Evolutionary conservation across 2,329 filamentous ascomycete species (phyloP), one percentile per base, ranked within the genome.

Genomic region (Penicillium occitanis): DNA sequence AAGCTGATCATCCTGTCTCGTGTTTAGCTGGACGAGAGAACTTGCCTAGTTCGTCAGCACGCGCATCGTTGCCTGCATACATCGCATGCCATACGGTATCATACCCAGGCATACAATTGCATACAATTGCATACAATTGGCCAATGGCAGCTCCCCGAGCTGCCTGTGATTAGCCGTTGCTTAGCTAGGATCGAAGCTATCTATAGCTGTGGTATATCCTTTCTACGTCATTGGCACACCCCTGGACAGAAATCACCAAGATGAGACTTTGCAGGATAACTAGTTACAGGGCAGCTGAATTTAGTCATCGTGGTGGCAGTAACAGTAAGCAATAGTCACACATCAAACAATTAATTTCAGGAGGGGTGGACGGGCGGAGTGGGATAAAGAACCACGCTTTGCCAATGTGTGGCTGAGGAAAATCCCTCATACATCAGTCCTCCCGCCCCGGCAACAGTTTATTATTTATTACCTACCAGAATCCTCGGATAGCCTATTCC

Each of bases 381-480:
- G 17, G 22, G 25, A 35, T 28, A 28, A 30, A 65, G 57, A 46
- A 53, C 37, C 57, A 44, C 17, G 19, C 30, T 35, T 48, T 48
- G 37, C 42, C 55, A 64, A 35, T 19, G 66, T 67, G 59, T 68
- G 66, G 66, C 63, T 65, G 66, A 64, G 66, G 63, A 68, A 68
- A 68, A 66, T 68, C 66, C 66, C 66, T 68, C 66, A 68, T 68
- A 68, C 63, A 68, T 44, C 25, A 30, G 6, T 30, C 28, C 30
- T 57, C 53, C 53, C 53, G 53, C 53, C 33, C 33, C 2, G 8
- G 28, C 28, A 19, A 10, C 5, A 8, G 11, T 44, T 58, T 62
- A 33, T 14, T 30, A 14, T 44, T 58, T 62, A 33, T 14, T 30
- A 14, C 37, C 53, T 57, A 25, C 11, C 19, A 37, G n/a, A 57